phyloP scores from a whole-genome alignment of 2,329 filamentous ascomycete genomes.

The Esteya vermicola region DNA sequence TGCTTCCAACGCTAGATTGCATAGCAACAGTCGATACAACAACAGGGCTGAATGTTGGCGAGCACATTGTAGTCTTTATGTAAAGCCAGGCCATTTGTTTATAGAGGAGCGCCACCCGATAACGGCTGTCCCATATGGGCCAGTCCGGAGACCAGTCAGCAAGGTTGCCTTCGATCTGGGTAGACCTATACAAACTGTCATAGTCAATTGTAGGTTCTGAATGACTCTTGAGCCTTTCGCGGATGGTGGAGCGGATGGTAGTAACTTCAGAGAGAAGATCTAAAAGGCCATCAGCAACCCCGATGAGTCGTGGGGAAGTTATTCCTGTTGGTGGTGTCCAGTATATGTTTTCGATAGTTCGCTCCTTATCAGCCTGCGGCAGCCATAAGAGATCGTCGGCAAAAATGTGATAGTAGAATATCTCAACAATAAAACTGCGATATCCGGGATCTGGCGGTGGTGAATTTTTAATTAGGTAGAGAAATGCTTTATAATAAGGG shows the following conservation, averaged over 20 bases:
- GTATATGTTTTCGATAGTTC: too few species aligned
- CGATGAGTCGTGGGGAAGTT: slow-evolving; percentile 48
- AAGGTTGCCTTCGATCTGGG: slow-evolving; percentile 62
- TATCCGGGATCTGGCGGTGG: slow-evolving; percentile 54
- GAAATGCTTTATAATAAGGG: slow-evolving; percentile 65
- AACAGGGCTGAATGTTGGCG: too few species aligned
- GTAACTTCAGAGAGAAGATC: slow-evolving; percentile 67
- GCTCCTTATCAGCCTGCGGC: too few species aligned
- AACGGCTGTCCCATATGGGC: slow-evolving; percentile 41
- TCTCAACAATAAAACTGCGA: slow-evolving; percentile 50
- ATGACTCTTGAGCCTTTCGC: slow-evolving; percentile 46
- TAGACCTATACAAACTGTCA: slow-evolving; percentile 54
- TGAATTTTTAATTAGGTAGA: slow-evolving; percentile 49
- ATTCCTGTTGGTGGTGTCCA: slow-evolving; percentile 28
- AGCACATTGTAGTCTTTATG: slow-evolving; percentile 46
- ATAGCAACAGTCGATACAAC: too few species aligned
- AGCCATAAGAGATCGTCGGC: slow-evolving; percentile 47
- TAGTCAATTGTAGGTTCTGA: slow-evolving; percentile 61
- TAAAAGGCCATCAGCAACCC: slow-evolving; percentile 72
- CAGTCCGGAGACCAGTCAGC: slow-evolving; percentile 57
- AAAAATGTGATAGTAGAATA: slow-evolving; percentile 72
- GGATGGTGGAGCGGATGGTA: slow-evolving; percentile 58
- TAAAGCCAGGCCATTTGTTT: slow-evolving; percentile 55
- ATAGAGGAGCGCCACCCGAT: slow-evolving; percentile 42
- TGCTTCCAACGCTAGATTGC: too few species aligned